Evolutionary conservation across 768 basidiomycete species (phyloP).

Genomic region (Lentinula raphanica): DNA sequence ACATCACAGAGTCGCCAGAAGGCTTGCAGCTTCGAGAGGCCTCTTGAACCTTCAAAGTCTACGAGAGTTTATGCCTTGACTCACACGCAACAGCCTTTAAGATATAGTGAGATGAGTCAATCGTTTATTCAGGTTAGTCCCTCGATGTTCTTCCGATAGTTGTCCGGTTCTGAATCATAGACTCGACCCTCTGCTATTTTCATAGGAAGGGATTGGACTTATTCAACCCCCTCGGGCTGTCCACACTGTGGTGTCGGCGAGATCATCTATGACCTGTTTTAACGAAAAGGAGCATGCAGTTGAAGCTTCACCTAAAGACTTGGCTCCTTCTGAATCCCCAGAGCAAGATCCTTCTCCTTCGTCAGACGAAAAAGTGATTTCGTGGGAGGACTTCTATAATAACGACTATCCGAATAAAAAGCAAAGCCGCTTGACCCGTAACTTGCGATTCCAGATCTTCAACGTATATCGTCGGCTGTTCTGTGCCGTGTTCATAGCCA

Average conservation of each 20-base stretch:
- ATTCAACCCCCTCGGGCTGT: neutral
- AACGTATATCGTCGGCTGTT: constrained; percentile 49
- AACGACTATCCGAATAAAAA: constrained; percentile 31
- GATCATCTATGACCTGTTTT: neutral
- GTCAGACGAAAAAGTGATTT: neutral
- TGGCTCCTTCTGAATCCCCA: neutral
- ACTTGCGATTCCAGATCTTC: constrained; percentile 36
- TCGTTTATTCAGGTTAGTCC: neutral
- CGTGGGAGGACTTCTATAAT: constrained; percentile 34
- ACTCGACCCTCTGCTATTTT: neutral
- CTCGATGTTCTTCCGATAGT: neutral
- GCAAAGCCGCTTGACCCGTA: constrained; percentile 27
- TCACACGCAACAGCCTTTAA: neutral
- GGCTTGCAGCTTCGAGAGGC: no score
- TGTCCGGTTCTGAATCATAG: neutral
- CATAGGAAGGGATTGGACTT: neutral
- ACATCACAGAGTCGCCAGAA: no score
- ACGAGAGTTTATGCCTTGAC: no score
- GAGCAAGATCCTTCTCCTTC: constrained; percentile 17
- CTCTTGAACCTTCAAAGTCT: no score
- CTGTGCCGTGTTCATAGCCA: constrained; percentile 48
- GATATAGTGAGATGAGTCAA: neutral
- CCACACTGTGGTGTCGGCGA: neutral
- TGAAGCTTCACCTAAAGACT: neutral
- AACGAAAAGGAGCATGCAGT: neutral